A percentile compares a stretch with the other conserved stretches of the same genome.
Evolutionary conservation across 768 basidiomycete genomes (phyloP).

Genomic region (Daedaleopsis sinensis): DNA sequence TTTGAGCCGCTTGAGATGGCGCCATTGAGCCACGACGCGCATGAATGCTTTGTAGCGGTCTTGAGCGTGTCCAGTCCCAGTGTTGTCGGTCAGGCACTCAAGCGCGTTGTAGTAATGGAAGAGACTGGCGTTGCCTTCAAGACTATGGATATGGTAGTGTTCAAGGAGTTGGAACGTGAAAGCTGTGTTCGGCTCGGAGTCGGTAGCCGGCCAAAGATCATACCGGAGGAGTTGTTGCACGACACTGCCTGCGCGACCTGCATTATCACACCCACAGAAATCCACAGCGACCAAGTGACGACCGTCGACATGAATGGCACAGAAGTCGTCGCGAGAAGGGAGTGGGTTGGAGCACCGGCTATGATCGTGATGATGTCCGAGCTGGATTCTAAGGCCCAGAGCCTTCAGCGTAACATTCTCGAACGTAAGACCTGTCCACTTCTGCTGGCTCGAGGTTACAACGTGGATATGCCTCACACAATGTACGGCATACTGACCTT

Average conservation of each 20-base stretch:
- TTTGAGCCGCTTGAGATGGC: conserved; percentile 22
- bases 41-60: too few relatives aligned
- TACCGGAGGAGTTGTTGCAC: background rate
- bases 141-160: too few relatives aligned
- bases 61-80: too few relatives aligned
- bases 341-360: background rate
- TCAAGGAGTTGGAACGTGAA: background rate
- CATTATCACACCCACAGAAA: conserved; percentile 4
- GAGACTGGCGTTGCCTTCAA: too few relatives aligned
- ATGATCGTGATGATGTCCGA: background rate
- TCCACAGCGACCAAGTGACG: background rate
- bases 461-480: too few relatives aligned
- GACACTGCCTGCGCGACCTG: background rate
- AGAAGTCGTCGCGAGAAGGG: background rate
- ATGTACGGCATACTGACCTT: too few relatives aligned
- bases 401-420: background rate
- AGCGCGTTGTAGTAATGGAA: too few relatives aligned
- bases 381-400: background rate
- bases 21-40: conserved; percentile 19
- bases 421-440: background rate
- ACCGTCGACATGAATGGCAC: conserved; percentile 3
- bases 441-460: too few relatives aligned
- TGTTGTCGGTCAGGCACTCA: too few relatives aligned
- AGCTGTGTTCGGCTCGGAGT: background rate
- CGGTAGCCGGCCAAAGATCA: background rate